Evolutionary conservation across 2,329 filamentous ascomycete genomes (phyloP).

Genomic region (Colletotrichum lindemuthianum): DNA sequence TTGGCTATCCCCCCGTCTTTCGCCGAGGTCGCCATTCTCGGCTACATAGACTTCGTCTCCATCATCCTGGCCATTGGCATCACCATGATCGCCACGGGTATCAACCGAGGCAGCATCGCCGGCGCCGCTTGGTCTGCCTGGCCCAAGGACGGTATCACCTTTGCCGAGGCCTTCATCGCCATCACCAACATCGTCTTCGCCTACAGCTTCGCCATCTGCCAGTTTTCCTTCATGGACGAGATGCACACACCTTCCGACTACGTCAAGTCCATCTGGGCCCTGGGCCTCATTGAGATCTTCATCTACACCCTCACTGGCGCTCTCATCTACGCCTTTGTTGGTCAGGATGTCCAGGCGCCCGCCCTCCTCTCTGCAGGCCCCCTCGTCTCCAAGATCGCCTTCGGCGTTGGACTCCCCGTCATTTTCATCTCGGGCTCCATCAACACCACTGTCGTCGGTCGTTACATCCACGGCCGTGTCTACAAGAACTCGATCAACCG

Average conservation of each 20-base stretch:
- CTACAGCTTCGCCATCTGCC: conserved; percentile 66
- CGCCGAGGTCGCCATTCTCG: conserved; percentile 59
- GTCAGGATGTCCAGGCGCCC: conserved; percentile 70
- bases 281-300: conserved; percentile 69
- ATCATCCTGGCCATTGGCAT: conserved; percentile 72
- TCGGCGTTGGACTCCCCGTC: conserved; percentile 75
- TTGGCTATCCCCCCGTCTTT: conserved; percentile 60
- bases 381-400: conserved; percentile 72
- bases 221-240: conserved; percentile 64
- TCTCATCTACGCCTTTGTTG: conserved; percentile 76
- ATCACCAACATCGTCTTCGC: conserved; percentile 78
- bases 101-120: conserved; percentile 46
- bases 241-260: conserved; percentile 61
- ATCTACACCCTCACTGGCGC: conserved; percentile 75
- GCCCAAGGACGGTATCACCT: conserved; percentile 55
- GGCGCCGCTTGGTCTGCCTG: conserved; percentile 54
- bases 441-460: conserved; percentile 62
- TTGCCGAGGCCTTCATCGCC: conserved; percentile 67
- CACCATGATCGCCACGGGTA: conserved; percentile 73
- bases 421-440: conserved; percentile 81
- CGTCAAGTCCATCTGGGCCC: conserved; percentile 66
- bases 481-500: conserved; percentile 55
- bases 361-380: conserved; percentile 73
- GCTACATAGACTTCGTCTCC: conserved; percentile 68
- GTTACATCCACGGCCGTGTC: conserved; percentile 58